Percentiles rank a stretch among this genome's conserved stretches.
phyloP scores from a whole-genome alignment of 202 grass and related monocot genomes.

The Setaria italica region DNA sequence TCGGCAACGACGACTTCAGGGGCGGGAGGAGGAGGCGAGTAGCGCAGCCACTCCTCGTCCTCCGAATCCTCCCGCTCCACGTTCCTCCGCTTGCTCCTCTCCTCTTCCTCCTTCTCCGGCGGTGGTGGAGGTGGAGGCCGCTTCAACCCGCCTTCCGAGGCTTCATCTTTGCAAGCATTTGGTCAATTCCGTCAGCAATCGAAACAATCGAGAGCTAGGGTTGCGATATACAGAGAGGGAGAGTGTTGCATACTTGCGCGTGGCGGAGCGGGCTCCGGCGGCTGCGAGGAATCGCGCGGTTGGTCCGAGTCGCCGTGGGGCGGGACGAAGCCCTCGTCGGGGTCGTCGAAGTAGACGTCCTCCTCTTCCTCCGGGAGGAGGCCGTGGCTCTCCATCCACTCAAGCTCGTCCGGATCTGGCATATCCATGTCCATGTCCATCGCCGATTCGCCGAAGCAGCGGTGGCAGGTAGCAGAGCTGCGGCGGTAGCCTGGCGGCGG shows the following conservation, averaged over 20 bases:
- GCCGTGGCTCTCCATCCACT: slow-evolving; percentile 78
- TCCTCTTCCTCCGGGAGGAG: slow-evolving; percentile 61
- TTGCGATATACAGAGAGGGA: neutral
- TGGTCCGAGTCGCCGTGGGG: neutral
- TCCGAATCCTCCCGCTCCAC: slow-evolving; percentile 32
- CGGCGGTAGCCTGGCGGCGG: slow-evolving; percentile 43
- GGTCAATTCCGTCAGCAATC: slow-evolving; percentile 18
- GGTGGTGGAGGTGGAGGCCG: slow-evolving; percentile 51
- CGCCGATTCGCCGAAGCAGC: slow-evolving; percentile 15
- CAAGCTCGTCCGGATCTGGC: slow-evolving; percentile 80
- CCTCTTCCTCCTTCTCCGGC: slow-evolving; percentile 53
- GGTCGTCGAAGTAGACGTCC: slow-evolving; percentile 43
- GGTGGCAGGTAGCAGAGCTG: neutral
- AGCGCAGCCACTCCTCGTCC: slow-evolving; percentile 71
- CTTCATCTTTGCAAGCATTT: slow-evolving; percentile 45
- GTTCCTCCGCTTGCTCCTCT: slow-evolving; percentile 47
- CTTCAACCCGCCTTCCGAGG: slow-evolving; percentile 48
- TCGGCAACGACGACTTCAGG: slow-evolving; percentile 45
- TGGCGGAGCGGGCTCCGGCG: neutral
- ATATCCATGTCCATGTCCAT: slow-evolving; percentile 64
- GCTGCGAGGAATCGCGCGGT: slow-evolving; percentile 10
- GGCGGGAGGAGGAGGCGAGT: slow-evolving; percentile 43
- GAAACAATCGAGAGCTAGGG: neutral
- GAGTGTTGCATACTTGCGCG: slow-evolving; percentile 25
- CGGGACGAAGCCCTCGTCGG: slow-evolving; percentile 34